Evolutionary conservation across 768 basidiomycete genomes (phyloP).

Genomic region (Tulasnella sp.): DNA sequence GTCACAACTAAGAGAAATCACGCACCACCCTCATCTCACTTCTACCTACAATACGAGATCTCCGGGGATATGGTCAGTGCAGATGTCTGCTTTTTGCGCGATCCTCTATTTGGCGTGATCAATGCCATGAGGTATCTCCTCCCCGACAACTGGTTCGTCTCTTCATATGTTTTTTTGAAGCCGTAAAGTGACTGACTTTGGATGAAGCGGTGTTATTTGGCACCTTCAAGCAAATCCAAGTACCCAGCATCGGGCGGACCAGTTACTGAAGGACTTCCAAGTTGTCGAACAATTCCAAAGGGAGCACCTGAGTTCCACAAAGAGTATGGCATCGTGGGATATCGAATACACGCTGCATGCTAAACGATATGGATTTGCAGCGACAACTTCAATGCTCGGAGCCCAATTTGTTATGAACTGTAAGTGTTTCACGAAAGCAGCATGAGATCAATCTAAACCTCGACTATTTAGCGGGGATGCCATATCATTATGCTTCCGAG

Average conservation of each 20-base stretch:
- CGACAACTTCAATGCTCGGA: background rate
- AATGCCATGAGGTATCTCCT: background rate
- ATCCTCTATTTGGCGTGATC: background rate
- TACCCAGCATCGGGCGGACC: background rate
- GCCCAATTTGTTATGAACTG: conserved; percentile 12
- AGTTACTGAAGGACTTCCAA: background rate
- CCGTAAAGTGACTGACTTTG: background rate
- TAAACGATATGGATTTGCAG: background rate
- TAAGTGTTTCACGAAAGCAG: background rate
- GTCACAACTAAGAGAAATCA: background rate
- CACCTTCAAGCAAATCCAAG: background rate
- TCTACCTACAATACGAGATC: background rate
- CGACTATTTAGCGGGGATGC: background rate
- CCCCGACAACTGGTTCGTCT: background rate
- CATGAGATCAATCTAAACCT: background rate
- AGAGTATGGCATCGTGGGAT: background rate
- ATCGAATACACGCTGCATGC: too few relatives aligned
- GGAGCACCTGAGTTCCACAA: background rate
- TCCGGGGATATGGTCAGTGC: background rate
- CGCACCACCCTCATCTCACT: background rate
- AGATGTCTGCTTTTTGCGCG: background rate
- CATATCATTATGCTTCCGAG: conserved; percentile 4
- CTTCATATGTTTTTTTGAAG: background rate
- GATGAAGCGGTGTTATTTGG: conserved; percentile 1
- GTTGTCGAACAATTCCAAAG: background rate